Base-by-base conservation (phyloP, 306 rosid genomes). In the Amphicarpaea edgeworthii region DNA sequence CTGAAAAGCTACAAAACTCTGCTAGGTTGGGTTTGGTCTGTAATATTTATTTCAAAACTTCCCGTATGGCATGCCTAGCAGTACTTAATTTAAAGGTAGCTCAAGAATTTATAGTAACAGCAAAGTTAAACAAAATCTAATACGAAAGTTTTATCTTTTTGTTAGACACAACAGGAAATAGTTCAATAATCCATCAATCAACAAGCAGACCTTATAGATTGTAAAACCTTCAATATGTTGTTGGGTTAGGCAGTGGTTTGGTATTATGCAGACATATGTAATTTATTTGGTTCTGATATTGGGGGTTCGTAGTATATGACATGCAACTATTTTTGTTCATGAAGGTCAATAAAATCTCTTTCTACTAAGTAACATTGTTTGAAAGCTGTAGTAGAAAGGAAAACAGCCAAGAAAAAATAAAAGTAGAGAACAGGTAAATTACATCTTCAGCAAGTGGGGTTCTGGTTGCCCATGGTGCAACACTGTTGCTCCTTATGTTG, bases 401-500 rank as follows among this genome's bases (percentile, higher is more conserved):
- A 19, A 51, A 19, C 4, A 20, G 15, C 23, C 59, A 53, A 53
- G 15, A 10, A 5, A 5, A 20, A 20, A 71, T 11, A 32, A 58
- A 67, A 34, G 28, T 5, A 53, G 20, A 57, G 47, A 41, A 46
- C 20, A 65, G 66, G 81, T 30, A 30, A 30, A 30, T 84, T 89
- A 92, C 98, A 34, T 71, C 67, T 78, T 85, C 89, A 1, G 84
- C 89, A n/a, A 85, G 88, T 15, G 97, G 82, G 38, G 96, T 92
- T 71, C 76, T 86, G 53, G 90, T 90, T 70, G 80, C 86, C 97
- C 97, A 92, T 20, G 97, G 97, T 46, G 88, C 87, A 66, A 95
- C 96, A 81, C 83, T 72, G 12, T 95, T 95, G 88, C 83, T 80
- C 82, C 98, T 85, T 85, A 95, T 92, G 77, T 84, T 89, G 82